phyloP scores from a whole-genome alignment of 768 basidiomycete genomes.

The Leccinum subgranulosum region DNA sequence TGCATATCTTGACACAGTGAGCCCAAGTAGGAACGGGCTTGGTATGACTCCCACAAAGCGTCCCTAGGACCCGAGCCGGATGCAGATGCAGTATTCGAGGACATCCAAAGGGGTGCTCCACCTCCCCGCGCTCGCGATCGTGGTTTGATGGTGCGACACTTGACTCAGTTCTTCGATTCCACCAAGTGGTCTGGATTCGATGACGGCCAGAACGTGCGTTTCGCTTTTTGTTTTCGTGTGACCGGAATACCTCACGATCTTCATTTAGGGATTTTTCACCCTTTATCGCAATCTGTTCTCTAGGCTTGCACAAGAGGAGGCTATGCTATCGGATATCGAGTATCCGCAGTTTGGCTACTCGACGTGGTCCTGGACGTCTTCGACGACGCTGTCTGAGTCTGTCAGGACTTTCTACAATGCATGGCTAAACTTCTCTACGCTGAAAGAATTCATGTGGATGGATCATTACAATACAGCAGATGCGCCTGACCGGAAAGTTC shows the following conservation, averaged over 20 bases:
- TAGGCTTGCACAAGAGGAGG: constrained; percentile 80
- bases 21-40: constrained; percentile 85
- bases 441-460: constrained; percentile 86
- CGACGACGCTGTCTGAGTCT: constrained; percentile 44
- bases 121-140: constrained; percentile 57
- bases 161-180: constrained; percentile 81
- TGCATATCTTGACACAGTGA: constrained; percentile 12
- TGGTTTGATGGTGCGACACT: constrained; percentile 76
- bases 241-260: neutral
- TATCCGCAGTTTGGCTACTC: constrained; percentile 86
- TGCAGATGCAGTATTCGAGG: constrained; percentile 80
- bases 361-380: constrained; percentile 64
- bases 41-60: constrained; percentile 93
- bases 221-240: neutral
- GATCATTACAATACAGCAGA: constrained; percentile 81
- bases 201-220: constrained; percentile 56
- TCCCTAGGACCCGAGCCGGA: constrained; percentile 80
- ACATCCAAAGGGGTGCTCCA: constrained; percentile 68
- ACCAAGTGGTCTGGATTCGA: constrained; percentile 64
- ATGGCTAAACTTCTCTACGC: constrained; percentile 85
- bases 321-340: constrained; percentile 37
- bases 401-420: constrained; percentile 76
- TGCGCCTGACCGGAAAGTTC: constrained; percentile 81
- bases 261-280: constrained; percentile 76
- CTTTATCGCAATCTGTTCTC: constrained; percentile 86